Evolutionary conservation across 305 asterid genomes (phyloP), one percentile per base, ranked within the genome.

Genomic region (Fraxinus velutina): DNA sequence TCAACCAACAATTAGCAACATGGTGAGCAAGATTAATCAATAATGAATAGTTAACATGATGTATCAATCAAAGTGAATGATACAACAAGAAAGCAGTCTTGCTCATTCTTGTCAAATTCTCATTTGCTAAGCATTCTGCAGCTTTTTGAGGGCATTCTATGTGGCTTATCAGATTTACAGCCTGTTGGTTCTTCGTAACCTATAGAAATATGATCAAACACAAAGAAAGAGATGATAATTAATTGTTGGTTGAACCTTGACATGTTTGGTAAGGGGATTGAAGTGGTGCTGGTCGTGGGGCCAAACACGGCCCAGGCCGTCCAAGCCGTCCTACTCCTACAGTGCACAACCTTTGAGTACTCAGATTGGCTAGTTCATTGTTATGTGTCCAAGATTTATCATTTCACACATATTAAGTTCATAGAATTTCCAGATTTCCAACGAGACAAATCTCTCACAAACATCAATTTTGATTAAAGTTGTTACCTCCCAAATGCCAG

Each of bases 181-280:
- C 94, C 89, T 90, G 92, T 84, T 90, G 92, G 57, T 88, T 86
- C 85, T 80, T 83, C 94, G 87, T 87, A 37, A 88, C 94, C 96
- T 89, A 29, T 24, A 64, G 47, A 75, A 75, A 70, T 24, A 6
- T 44, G 37, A 57, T 24, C 47, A 50, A 37, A 39, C 9, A 70
- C 32, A 33, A 22, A 76, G 10, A 5, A 6, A 24, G 42, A 39
- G 47, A 39, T 60, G 29, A 57, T 29, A 3, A 22, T 21, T 22
- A 24, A 62, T 2, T 1, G 33, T 62, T 9, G 29, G 29, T 7
- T 8, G 72, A 62, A 62, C 6, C 15, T 9, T 22, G 71, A 62
- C 72, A 62, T 24, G 33, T 62, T 62, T 7, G 71, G 29, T 7
- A 9, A 21, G 32, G 32, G 71, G 15, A 19, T 62, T 50, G 60